These are phyloP conservation scores for Colletotrichum lupini DNA, from an alignment of 2,329 filamentous ascomycete genomes.

Conservation along the genomic window DNA sequence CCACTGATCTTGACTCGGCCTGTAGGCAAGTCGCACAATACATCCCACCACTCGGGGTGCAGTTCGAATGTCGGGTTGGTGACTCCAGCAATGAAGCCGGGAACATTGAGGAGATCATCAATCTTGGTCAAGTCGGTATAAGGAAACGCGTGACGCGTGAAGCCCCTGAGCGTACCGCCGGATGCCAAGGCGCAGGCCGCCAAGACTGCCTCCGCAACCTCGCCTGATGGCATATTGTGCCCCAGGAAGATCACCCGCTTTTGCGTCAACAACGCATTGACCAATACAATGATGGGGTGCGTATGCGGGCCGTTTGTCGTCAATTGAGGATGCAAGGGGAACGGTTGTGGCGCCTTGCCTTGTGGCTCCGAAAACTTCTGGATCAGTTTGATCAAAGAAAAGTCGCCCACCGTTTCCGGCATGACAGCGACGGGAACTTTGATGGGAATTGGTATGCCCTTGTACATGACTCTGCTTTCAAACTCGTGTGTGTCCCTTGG, in stretches of 20 bases:
- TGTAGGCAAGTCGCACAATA: slow-evolving; percentile 91
- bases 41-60: slow-evolving; percentile 98
- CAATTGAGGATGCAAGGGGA: slow-evolving; percentile 87
- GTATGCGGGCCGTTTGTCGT: slow-evolving; percentile 91
- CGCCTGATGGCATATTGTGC: slow-evolving; percentile 92
- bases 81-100: slow-evolving; percentile 96
- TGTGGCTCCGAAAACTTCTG: slow-evolving; percentile 91
- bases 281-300: slow-evolving; percentile 93
- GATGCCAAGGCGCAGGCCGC: slow-evolving; percentile 96
- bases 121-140: slow-evolving; percentile 99
- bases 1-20: slow-evolving; percentile 95
- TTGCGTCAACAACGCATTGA: slow-evolving; percentile 94
- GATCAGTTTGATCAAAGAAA: slow-evolving; percentile 96
- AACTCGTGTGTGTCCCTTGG: slow-evolving; percentile 98
- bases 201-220: slow-evolving; percentile 97
- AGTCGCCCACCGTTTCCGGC: slow-evolving; percentile 96
- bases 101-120: slow-evolving; percentile 93
- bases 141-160: slow-evolving; percentile 95
- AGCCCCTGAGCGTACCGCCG: slow-evolving; percentile 90
- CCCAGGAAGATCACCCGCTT: slow-evolving; percentile 97
- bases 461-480: slow-evolving; percentile 94
- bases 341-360: slow-evolving; percentile 84
- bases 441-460: slow-evolving; percentile 95
- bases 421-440: slow-evolving; percentile 95
- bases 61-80: slow-evolving; percentile 97